Base-by-base conservation (phyloP, 768 basidiomycete species). In the Rhodocollybia butyracea region DNA sequence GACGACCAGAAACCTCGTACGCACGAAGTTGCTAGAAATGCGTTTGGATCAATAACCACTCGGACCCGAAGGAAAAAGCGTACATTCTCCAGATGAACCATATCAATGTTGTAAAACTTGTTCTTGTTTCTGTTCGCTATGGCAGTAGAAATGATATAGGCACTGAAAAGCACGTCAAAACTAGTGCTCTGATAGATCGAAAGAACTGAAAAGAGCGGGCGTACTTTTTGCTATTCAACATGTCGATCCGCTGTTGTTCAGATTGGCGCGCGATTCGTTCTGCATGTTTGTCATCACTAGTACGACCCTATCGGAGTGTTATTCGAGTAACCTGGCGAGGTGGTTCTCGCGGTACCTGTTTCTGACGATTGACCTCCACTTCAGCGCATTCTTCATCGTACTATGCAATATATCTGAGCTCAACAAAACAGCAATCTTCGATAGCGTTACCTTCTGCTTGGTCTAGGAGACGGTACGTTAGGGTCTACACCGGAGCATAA, bases 221-320 rank as follows among this genome's bases (percentile, higher is more conserved):
- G 21, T 57, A 91, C 91, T 92, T 93, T 75, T 92, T 93, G 69
- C 83, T 80, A 60, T 86, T 88, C 40, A 83, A 68, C 91, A 93
- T 92, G 38, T 91, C 87, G 31, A 76, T 76, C 51, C 79, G 80
- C 61, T 91, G 89, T 61, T 89, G 85, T 59, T 91, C 89, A 41
- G 81, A 82, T 62, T 91, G 89, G 66, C 80, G 84, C 19, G 84
- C 84, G 3, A 78, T 81, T 31, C 89, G 80, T 52, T 87, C 88
- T 30, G 88, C 85, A 56, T 91, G 89, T 43, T 78, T 82, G 64
- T 93, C 91, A 62, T 90, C 89, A 38, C 75, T 74, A 40, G 81
- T 80, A 55, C 86, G 83, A 48, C 76, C 81, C 89, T 91, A 61
- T 24, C 47, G 43, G 19, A 43, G n/a, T 42, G 54, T 60, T 56